A percentile compares a stretch with the other conserved stretches of the same genome.
Conservation (phyloP, 2,329 filamentous ascomycete species). For the Fusarium chlamydosporum region DNA sequence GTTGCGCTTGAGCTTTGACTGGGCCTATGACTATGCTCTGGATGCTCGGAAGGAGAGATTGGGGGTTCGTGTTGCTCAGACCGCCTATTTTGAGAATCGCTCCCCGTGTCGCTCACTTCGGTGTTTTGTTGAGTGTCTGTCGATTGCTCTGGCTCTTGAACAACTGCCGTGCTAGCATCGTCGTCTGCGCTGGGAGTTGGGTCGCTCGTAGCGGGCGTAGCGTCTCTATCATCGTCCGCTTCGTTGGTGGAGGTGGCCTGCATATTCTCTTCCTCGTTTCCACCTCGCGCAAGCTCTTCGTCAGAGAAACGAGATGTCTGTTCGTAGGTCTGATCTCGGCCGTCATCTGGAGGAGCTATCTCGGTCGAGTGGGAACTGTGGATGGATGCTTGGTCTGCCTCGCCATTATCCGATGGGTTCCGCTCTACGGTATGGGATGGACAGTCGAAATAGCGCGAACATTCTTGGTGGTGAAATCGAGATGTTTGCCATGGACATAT, state of each 20-base stretch:
- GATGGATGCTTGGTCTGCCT: conserved; percentile 47
- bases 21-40: conserved; percentile 3
- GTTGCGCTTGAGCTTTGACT: conserved; percentile 13
- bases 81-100: conserved; percentile 11
- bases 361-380: conserved; percentile 17
- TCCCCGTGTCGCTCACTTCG: background rate
- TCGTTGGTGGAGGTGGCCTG: conserved; percentile 6
- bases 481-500: conserved; percentile 58
- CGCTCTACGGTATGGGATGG: conserved; percentile 63
- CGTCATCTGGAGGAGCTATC: conserved; percentile 19
- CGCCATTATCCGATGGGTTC: conserved; percentile 48
- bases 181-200: conserved; percentile 1
- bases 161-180: conserved; percentile 7
- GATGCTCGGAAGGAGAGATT: background rate
- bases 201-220: conserved; percentile 9
- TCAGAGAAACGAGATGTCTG: conserved; percentile 33
- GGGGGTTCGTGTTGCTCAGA: conserved; percentile 9
- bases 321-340: conserved; percentile 19
- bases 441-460: conserved; percentile 64
- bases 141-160: conserved; percentile 16
- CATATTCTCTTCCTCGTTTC: conserved; percentile 1
- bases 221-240: conserved; percentile 14
- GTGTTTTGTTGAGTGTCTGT: conserved; percentile 6
- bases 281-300: conserved; percentile 34
- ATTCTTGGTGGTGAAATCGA: conserved; percentile 61